phyloP scores from a whole-genome alignment of 1,139 yeast genomes.

The Meyerozyma guilliermondii region DNA sequence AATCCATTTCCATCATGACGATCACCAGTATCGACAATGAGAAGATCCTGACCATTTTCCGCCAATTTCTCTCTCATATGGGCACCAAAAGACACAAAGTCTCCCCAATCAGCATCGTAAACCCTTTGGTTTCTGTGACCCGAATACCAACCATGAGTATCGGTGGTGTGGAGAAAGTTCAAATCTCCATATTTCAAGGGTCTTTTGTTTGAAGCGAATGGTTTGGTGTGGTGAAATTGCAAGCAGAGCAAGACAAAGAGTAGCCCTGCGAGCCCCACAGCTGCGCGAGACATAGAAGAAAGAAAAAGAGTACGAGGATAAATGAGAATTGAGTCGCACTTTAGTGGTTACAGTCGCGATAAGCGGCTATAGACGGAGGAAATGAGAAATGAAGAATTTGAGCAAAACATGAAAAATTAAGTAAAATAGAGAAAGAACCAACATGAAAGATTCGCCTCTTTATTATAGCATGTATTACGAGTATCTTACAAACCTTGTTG shows the following conservation, averaged over 20 bases:
- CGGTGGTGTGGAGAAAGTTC: constrained; percentile 89
- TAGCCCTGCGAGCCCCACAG: neutral
- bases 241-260: neutral
- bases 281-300: too few relatives aligned
- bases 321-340: too few relatives aligned
- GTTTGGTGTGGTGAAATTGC: neutral
- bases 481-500: constrained; percentile 43
- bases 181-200: constrained; percentile 56
- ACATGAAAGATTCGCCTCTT: too few relatives aligned
- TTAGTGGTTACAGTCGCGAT: too few relatives aligned
- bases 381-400: too few relatives aligned
- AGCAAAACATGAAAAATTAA: too few relatives aligned
- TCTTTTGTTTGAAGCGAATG: neutral
- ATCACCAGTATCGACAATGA: constrained; percentile 87
- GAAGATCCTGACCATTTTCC: constrained; percentile 49
- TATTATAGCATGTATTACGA: neutral
- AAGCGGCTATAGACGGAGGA: too few relatives aligned
- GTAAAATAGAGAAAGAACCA: too few relatives aligned
- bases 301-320: too few relatives aligned
- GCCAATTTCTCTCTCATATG: constrained; percentile 46
- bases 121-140: constrained; percentile 77
- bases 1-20: constrained; percentile 93
- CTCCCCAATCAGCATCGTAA: constrained; percentile 92
- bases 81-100: constrained; percentile 64
- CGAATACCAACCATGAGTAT: constrained; percentile 93